Evolutionary conservation across 1,284 basidiomycete species (phyloP).

Genomic region (Anthracocystis walkeri): DNA sequence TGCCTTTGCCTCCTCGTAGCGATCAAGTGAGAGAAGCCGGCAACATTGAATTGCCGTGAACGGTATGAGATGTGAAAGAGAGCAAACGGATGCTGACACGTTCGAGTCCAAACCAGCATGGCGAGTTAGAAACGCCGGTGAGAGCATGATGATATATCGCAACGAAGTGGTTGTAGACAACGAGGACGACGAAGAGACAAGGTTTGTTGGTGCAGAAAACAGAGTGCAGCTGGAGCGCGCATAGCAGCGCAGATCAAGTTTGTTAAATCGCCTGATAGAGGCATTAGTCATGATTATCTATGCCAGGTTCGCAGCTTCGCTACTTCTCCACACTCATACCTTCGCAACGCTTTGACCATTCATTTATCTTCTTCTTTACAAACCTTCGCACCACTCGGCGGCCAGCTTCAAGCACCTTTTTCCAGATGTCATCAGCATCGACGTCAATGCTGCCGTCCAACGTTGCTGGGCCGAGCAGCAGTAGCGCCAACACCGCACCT

Average conservation of each 20-base stretch:
- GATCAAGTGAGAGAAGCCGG: not conserved
- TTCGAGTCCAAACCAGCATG: not conserved
- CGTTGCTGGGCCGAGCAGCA: not conserved
- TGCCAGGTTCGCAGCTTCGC: not conserved
- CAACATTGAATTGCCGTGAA: slow-evolving; percentile 3
- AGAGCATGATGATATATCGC: not conserved
- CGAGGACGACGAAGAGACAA: not conserved
- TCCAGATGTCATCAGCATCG: slow-evolving; percentile 12
- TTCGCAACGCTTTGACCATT: slow-evolving; percentile 20
- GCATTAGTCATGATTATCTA: slow-evolving; percentile 26
- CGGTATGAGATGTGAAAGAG: slow-evolving; percentile 3
- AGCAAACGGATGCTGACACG: not conserved
- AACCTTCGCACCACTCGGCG: not conserved
- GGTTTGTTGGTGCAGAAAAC: not conserved
- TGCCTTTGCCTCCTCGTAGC: not conserved
- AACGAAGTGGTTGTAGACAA: not conserved
- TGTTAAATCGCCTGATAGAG: too few relatives aligned
- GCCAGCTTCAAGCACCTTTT: not conserved
- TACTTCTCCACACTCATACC: not conserved
- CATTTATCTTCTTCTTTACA: not conserved
- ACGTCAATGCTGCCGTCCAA: not conserved
- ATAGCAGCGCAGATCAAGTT: not conserved
- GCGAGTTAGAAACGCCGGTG: not conserved
- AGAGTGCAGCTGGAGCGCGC: slow-evolving; percentile 9
- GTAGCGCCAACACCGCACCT: not conserved